These are phyloP conservation scores for Metschnikowia lachancei DNA, from an alignment of 805 yeast species.

Conservation along the genomic window DNA sequence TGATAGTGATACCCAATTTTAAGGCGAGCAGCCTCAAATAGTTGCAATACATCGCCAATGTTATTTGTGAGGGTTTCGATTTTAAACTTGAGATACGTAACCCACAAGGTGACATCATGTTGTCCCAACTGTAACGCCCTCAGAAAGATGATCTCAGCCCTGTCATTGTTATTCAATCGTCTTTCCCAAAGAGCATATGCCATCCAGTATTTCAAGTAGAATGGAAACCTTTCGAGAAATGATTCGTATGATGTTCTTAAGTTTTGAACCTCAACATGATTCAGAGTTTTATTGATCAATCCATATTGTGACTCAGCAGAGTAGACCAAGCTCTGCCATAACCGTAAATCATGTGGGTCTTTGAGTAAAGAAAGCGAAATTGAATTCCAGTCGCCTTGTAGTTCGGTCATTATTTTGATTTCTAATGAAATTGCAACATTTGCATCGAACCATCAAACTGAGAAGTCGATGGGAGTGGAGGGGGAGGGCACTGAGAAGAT, in stretches of 20 bases:
- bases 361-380: conserved; percentile 30
- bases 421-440: background rate
- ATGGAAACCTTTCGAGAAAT: conserved; percentile 48
- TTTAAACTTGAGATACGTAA: conserved; percentile 43
- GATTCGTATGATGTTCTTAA: conserved; percentile 42
- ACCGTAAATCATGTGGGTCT: conserved; percentile 34
- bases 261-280: conserved; percentile 27
- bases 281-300: conserved; percentile 35
- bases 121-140: conserved; percentile 35
- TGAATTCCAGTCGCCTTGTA: conserved; percentile 12
- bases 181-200: conserved; percentile 49
- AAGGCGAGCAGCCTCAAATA: conserved; percentile 48
- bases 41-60: conserved; percentile 26
- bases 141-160: conserved; percentile 30
- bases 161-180: conserved; percentile 40
- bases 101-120: conserved; percentile 52
- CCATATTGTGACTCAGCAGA: conserved; percentile 29
- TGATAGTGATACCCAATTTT: conserved; percentile 54
- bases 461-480: too few relatives aligned
- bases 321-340: conserved; percentile 39
- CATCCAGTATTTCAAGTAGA: conserved; percentile 56
- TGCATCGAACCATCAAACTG: background rate
- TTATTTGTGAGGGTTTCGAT: conserved; percentile 31
- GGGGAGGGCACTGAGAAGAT: background rate
- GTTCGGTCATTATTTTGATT: background rate